Base-by-base conservation (phyloP, 805 yeast genomes). In the Spathaspora hagerdaliae region DNA sequence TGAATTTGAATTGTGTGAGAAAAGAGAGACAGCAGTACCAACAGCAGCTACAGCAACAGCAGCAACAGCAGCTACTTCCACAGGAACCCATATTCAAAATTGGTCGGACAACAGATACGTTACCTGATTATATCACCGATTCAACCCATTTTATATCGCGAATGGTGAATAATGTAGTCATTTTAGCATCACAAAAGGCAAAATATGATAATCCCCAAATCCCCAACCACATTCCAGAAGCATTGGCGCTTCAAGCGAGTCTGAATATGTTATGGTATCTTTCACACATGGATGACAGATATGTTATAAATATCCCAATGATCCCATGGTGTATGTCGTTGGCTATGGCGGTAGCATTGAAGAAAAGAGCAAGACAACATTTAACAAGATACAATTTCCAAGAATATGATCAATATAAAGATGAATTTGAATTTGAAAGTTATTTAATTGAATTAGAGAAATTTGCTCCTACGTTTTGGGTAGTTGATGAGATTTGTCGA, bases 231-330 rank as follows among this genome's bases (percentile, higher is more conserved):
- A 46, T 59, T 8, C 63, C 69, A 0, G 63, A 61, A 15, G 45
- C 51, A n/a, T 48, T 47, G 14, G 52, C 63, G 36, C 39, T 51
- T 7, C 41, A 47, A 32, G 67, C 68, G 1, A 48, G 66, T 11
- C 53, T 49, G 26, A 63, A 64, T 44, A 56, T 64, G 33, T 45
- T 64, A 24, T 61, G 58, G 57, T 61, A 63, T 44, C 14, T 56
- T 36, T 32, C 44, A 6, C 50, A 52, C 29, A 50, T 57, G 51
- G 46, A 51, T n/a, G 54, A 50, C 8, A 58, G 56, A 26, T 40
- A 40, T 34, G 40, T 57, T 19, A 39, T 61, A 24, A 54, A 63
- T 27, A 49, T 64, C n/a, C 68, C 68, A 1, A 14, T 57, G 12
- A 38, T 61, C 7, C 60, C 63, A 1, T 63, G 59, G 59, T 51